Evolutionary conservation across 805 yeast genomes (phyloP).

Genomic region (Ogataea trehalophila): DNA sequence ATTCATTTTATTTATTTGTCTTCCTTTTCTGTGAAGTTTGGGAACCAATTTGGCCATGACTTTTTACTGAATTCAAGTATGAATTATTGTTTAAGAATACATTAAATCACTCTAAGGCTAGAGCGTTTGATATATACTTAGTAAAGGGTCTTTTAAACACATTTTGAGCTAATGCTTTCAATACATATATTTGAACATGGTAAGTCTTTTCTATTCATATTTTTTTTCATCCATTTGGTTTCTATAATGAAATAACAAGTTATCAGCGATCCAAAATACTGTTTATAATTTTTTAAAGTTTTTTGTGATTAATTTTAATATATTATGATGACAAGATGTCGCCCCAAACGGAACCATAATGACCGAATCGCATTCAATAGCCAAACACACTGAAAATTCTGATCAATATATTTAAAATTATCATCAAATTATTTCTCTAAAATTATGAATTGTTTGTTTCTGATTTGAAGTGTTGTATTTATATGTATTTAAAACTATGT

Average conservation of each 20-base stretch:
- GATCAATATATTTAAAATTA: conserved; percentile 26
- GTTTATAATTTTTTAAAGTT: not conserved
- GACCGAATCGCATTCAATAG: conserved; percentile 61
- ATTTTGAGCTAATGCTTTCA: not conserved
- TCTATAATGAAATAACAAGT: not conserved
- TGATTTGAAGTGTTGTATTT: not conserved
- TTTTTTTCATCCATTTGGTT: not conserved
- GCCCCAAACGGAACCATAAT: conserved; percentile 68
- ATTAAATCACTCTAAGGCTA: not conserved
- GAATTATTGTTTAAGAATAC: not conserved
- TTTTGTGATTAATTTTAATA: not conserved
- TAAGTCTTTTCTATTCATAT: not conserved
- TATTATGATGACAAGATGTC: conserved; percentile 61
- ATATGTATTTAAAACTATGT: too few species aligned
- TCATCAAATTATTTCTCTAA: not conserved
- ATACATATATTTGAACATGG: not conserved
- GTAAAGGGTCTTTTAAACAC: not conserved
- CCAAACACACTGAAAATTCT: conserved; percentile 70
- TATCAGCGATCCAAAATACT: not conserved
- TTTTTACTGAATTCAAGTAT: not conserved
- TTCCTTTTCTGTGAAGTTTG: not conserved
- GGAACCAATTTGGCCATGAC: not conserved
- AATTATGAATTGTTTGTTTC: not conserved
- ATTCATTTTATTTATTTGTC: too few species aligned
- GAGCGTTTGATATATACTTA: not conserved